Evolutionary conservation across 2,329 filamentous ascomycete genomes (phyloP), one percentile per base, ranked within the genome.

Genomic region (Calonectria naviculata): DNA sequence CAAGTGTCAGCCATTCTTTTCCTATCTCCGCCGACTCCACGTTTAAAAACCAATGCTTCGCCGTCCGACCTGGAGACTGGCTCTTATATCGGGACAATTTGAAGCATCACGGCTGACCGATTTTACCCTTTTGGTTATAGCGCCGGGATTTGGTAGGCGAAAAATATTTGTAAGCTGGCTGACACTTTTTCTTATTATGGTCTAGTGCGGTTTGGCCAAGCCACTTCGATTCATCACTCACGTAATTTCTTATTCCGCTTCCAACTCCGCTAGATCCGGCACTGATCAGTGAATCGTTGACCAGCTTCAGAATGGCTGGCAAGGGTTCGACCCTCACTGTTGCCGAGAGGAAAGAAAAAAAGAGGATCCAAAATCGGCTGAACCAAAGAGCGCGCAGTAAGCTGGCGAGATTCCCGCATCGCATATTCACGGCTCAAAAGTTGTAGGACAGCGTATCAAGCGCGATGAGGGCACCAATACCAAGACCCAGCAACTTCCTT

Each of bases 341-440:
- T 1, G 47, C 70, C 4, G 65, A 74, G 21, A 68, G 49, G 19
- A 68, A 67, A 31, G 65, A 74, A 0, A 67, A 64, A 1, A 73
- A 76, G 36, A 52, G 47, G n/a, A 8, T 46, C 1, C 70, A 76
- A 36, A 76, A 74, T 52, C 67, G 74, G 6, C 13, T 67, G 12
- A 74, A 74, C 15, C 74, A 76, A 24, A 68, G 74, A 66, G 72
- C 68, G 4, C 68, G 67, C n/a, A 70, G 74, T 76, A 69, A 66
- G 62, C 12, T 19, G 3, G 12, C 4, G 17, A 58, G 19, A 17
- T 36, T 47, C 26, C 19, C 17, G 19, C 12, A 8, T 5, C 10
- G 12, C 10, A 24, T 9, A 9, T 42, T 31, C 8, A 1, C 19
- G 21, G 24, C 60, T 49, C 3, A 63, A 46, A 8, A 1, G 26